Base-by-base conservation (phyloP, 2,329 filamentous ascomycete species). In the Aspergillus luchuensis region DNA sequence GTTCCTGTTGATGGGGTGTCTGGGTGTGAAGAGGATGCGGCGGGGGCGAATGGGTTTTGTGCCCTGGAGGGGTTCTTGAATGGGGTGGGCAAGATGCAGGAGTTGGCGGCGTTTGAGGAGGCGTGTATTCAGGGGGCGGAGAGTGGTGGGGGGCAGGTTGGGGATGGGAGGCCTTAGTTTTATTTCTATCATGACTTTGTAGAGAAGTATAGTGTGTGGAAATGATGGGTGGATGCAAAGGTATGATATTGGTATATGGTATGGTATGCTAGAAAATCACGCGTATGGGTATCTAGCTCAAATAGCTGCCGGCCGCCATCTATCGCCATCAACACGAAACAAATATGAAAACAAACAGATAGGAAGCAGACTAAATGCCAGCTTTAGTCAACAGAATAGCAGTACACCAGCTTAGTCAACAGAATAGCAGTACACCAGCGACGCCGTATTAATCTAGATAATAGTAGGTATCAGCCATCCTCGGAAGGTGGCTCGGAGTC, bases 81-180 rank as follows among this genome's bases (percentile, higher is more conserved):
- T 48, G 48, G 39, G 1, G 65, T 74, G 21, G 61, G 66, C 0
- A 47, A 53, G 15, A 48, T 74, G 38, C 69, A 71, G 48, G 52
- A 69, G 51, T 60, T 68, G 38, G 72, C 73, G 0, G 57, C 62
- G 60, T 74, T 71, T 51, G 70, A 73, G 28, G 49, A 67, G 55
- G 70, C 72, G 2, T 75, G 72, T 49, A 73, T 72, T 53, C 71
- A 70, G 8, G 67, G 70, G 3, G 71, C 71, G 56, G 62, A 65
- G 1, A 62, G 62, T 3, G 63, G 63, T 3, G 58, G 10, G 7
- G 50, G 55, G 5, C 72, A 74, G 58, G 72, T 75, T 53, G 67
- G 64, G 6, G 62, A 71, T 64, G 69, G 69, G 13, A 23, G 55
- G 13, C 67, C 67, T 7, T 43, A 58, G 48, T 62, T 52, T 28